Percentiles rank a stretch among this genome's conserved stretches.
phyloP scores from a whole-genome alignment of 1,139 yeast genomes.

The Suhomyces chickasaworum region DNA sequence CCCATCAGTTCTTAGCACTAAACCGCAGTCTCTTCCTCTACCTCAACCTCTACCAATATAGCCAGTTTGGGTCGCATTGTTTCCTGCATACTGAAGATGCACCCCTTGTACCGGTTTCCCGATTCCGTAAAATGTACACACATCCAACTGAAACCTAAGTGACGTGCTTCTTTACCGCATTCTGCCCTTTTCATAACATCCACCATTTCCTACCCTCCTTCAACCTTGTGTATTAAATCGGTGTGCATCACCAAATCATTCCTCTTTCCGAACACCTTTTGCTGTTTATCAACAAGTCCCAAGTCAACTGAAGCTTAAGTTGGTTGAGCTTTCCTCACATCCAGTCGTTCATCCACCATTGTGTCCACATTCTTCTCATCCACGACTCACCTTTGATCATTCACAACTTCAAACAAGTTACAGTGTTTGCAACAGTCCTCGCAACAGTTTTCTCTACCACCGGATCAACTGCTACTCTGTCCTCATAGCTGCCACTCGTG shows the following conservation, averaged over 20 bases:
- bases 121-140: conserved; percentile 10
- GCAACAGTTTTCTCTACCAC: no score
- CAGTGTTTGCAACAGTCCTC: neutral
- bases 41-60: no score
- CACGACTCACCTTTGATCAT: neutral
- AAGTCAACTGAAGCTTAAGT: neutral
- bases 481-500: neutral
- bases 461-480: neutral
- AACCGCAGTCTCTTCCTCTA: no score
- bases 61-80: no score
- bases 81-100: neutral
- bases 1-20: no score
- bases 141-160: neutral
- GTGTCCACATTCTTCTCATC: neutral
- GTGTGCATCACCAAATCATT: conserved; percentile 1
- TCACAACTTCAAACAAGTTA: neutral
- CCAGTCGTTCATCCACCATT: neutral
- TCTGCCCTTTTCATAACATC: conserved; percentile 3
- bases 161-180: conserved; percentile 10
- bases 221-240: neutral
- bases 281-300: neutral
- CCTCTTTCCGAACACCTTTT: neutral
- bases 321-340: neutral
- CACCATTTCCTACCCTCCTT: neutral
- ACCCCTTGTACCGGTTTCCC: conserved; percentile 2